Evolutionary conservation across 148 eudicot genomes (phyloP), one percentile per base, ranked within the genome.

Genomic region (Arbutus unedo): DNA sequence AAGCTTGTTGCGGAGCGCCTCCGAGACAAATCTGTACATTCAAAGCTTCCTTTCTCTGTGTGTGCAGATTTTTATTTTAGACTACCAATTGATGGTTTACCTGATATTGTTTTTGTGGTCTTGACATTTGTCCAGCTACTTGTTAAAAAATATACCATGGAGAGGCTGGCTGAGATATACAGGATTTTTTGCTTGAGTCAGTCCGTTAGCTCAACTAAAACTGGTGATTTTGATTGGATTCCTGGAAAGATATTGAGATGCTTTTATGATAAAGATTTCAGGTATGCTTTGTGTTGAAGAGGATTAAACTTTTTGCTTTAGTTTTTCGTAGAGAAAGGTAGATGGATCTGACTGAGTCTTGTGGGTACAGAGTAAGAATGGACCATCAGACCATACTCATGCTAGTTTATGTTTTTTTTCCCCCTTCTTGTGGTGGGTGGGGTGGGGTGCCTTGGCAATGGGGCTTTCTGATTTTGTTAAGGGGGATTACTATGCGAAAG

Each of bases 171-270:
- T 68, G 98, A 94, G 83, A 89, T 94, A 62, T 91, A 91, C 86
- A 84, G 87, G 85, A 85, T 79, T 50, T 90, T 87, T 87, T 92
- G 97, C 89, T 82, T 85, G 83, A 92, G 85, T 54, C 60, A 79
- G 41, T 84, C 89, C 43, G 83, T 84, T 82, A 88, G 81, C 64
- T 80, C 87, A 75, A 66, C 77, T 31, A 66, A 77, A 79, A 66
- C 16, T 82, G 90, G 81, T 80, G 93, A 87, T 55, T 93, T 90
- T 85, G 94, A 89, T 83, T 96, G 98, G 98, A 93, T 96, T 74
- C 93, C 97, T 77, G 94, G 99, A 85, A 96, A 91, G 92, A 90
- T 96, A 64, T 82, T 96, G 89, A 94, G 97, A 83, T 92, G 99
- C 83, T 91, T 91, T 74, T 94, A 96, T 85, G 98, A 94, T 88